Base-by-base conservation (phyloP, 192 early-diverging fungal genomes). In the Backusella australiensis region DNA sequence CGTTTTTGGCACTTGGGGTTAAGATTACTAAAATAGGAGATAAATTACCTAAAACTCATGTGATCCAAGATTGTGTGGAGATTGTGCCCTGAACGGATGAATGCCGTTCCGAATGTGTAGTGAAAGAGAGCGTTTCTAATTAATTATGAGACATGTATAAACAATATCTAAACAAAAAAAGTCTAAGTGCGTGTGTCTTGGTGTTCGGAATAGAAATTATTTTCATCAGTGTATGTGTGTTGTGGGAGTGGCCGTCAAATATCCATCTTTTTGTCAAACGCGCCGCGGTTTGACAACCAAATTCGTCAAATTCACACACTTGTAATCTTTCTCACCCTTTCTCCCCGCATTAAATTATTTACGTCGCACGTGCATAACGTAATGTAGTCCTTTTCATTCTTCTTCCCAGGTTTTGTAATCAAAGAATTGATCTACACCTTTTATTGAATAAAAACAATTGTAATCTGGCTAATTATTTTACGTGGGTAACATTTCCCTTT, bases 271-370 rank as follows among this genome's bases (percentile, higher is more conserved):
- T 38, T 69, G 67, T 69, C 67, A 69, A 38, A 69, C 11, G 35
- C 67, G 34, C 67, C 67, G 67, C 67, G 67, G 67, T 69, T 69
- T 23, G 67, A 41, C 67, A 69, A 7, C 67, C 67, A 69, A 21
- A 69, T 69, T 23, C n/a, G 67, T 38, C 67, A 69, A 69, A 38
- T 69, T 69, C 67, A 38, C 67, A 69, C 67, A 69, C 67, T 69
- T 67, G 34, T 67, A 56, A 56, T 56, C 53, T 56, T 39, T 56
- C 53, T 56, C 53, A 56, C 53, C 53, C n/a, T 56, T 23, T 56
- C 53, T 23, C 53, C 53, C 53, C 53, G 53, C 53, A 23, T 56
- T 56, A 56, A 49, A 56, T 56, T 56, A 56, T 56, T 56, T 56
- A 56, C 23, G 53, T 56, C 53, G 53, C 53, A 56, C 53, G 53